Evolutionary conservation across 306 rosid species (phyloP).

Genomic region (Prosopis cineraria): DNA sequence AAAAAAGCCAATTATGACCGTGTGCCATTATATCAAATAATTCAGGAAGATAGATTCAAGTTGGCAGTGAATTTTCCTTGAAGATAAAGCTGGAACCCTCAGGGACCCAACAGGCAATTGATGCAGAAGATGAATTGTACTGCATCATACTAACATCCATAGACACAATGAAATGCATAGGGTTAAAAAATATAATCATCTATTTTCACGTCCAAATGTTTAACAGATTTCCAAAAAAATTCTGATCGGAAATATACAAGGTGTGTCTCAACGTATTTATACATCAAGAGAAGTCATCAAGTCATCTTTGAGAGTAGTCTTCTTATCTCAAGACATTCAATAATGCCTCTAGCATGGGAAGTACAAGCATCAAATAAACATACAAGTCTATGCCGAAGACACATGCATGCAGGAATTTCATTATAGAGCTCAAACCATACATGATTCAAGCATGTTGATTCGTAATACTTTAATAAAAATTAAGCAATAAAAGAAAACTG

Average conservation of each 20-base stretch:
- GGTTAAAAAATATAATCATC: not conserved
- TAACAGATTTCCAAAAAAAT: not conserved
- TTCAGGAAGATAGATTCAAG: not conserved
- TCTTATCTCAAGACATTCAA: not conserved
- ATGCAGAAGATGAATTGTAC: not conserved
- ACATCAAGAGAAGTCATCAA: not conserved
- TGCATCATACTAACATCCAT: slow-evolving; percentile 5
- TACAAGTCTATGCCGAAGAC: not conserved
- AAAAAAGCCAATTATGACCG: slow-evolving; percentile 10
- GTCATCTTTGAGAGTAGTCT: not conserved
- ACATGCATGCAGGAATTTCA: not conserved
- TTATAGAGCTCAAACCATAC: not conserved
- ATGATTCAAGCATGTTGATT: not conserved
- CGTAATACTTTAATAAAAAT: not conserved
- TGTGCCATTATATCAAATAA: slow-evolving; percentile 20
- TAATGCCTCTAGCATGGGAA: not conserved
- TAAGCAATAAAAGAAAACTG: no score
- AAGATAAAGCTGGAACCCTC: slow-evolving; percentile 16
- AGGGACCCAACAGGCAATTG: not conserved
- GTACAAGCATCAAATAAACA: not conserved
- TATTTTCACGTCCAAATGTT: not conserved
- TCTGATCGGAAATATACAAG: not conserved
- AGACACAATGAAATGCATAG: slow-evolving; percentile 7
- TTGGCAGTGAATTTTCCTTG: not conserved
- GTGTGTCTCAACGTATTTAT: not conserved